Conservation (phyloP, 345 rosid species). For the Boechera divaricarpa region DNA sequence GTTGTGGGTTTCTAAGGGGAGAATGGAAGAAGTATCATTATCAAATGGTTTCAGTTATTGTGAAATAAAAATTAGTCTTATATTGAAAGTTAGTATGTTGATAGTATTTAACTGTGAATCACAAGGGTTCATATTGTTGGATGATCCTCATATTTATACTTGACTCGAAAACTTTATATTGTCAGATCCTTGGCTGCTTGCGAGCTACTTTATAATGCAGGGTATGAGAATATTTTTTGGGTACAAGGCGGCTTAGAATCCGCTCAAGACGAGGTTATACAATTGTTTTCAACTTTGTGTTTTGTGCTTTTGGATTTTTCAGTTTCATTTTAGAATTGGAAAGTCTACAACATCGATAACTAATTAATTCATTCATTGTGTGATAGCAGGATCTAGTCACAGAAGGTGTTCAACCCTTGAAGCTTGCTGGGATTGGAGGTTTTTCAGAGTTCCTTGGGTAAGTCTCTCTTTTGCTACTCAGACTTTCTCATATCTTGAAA, state of each 20-base stretch:
- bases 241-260: conserved; percentile 91
- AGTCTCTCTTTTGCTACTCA: conserved; percentile 34
- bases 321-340: conserved; percentile 23
- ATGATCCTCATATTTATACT: conserved; percentile 13
- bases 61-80: conserved; percentile 24
- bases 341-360: background rate
- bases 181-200: conserved; percentile 93
- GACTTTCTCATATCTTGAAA: conserved; percentile 15
- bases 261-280: conserved; percentile 81
- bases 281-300: conserved; percentile 27
- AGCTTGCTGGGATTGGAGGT: conserved; percentile 89
- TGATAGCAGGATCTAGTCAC: conserved; percentile 67
- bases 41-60: conserved; percentile 14
- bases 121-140: conserved; percentile 5
- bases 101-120: conserved; percentile 3
- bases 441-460: conserved; percentile 94
- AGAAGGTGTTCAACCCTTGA: conserved; percentile 82
- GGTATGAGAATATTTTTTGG: conserved; percentile 87
- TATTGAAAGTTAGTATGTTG: conserved; percentile 18
- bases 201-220: conserved; percentile 70
- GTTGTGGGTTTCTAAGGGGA: background rate
- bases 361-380: conserved; percentile 22
- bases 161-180: conserved; percentile 32
- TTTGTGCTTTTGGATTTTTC: conserved; percentile 19
- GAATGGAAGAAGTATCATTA: background rate